These are phyloP conservation scores for Flueggea neowawraea DNA, from an alignment of 441 rosid genomes.

Conservation along the genomic window DNA sequence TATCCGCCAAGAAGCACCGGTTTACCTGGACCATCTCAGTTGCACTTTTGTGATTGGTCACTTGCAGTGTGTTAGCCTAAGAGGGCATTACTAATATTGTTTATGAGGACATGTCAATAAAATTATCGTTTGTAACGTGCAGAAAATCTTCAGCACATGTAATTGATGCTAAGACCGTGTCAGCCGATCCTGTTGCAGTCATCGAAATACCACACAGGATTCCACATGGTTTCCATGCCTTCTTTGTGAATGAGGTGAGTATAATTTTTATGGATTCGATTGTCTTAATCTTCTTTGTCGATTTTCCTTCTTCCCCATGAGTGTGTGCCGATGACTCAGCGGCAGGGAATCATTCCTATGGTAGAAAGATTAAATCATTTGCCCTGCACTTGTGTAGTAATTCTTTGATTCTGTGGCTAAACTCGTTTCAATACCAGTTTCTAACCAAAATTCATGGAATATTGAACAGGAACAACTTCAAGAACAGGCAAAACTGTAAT, in stretches of 20 bases:
- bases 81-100: too few relatives aligned
- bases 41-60: too few relatives aligned
- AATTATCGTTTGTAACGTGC: conserved; percentile 17
- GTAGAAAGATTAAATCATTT: neutral
- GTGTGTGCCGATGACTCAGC: too few relatives aligned
- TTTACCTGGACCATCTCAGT: too few relatives aligned
- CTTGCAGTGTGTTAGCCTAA: too few relatives aligned
- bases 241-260: conserved; percentile 85
- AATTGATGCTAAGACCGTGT: conserved; percentile 95
- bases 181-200: conserved; percentile 88
- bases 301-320: neutral
- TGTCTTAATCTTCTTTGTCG: neutral
- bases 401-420: neutral
- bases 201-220: conserved; percentile 89
- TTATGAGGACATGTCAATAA: neutral
- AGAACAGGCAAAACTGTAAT: conserved; percentile 44
- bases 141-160: conserved; percentile 81
- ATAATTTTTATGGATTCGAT: neutral
- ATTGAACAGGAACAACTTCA: conserved; percentile 75
- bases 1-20: neutral
- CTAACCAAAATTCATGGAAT: conserved; percentile 10
- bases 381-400: neutral
- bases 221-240: conserved; percentile 98
- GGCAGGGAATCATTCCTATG: too few relatives aligned
- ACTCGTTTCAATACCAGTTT: neutral